A percentile compares a stretch with the other conserved stretches of the same genome.
These are phyloP conservation scores for Cryptococcus amylolentus DNA, from an alignment of 1,284 basidiomycete species.

Conservation along the genomic window DNA sequence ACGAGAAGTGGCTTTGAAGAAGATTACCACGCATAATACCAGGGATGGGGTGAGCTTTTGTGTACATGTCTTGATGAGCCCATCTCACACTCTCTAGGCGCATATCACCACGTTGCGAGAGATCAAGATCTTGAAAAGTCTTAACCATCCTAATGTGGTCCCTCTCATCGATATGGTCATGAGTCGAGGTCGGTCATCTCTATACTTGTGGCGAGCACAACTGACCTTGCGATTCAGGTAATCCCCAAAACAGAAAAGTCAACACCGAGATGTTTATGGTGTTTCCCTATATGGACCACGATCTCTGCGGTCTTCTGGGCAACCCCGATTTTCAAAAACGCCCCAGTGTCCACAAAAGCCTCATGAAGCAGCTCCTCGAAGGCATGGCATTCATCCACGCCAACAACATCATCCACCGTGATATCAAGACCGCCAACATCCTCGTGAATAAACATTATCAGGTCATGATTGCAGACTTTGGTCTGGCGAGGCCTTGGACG, in stretches of 20 bases:
- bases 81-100: constrained; percentile 30
- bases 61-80: background rate
- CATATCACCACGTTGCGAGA: constrained; percentile 96
- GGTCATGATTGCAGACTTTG: constrained; percentile 92
- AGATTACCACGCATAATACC: constrained; percentile 83
- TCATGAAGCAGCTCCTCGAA: constrained; percentile 91
- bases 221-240: constrained; percentile 21
- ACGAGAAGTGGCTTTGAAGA: constrained; percentile 77
- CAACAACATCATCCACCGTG: constrained; percentile 92
- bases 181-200: constrained; percentile 43
- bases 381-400: constrained; percentile 93
- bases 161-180: constrained; percentile 88
- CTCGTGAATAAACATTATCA: constrained; percentile 83
- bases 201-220: background rate
- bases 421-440: constrained; percentile 98
- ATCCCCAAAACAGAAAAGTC: constrained; percentile 18
- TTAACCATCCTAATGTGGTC: constrained; percentile 81
- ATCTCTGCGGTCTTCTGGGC: constrained; percentile 88
- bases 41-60: constrained; percentile 74
- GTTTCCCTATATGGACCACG: constrained; percentile 99
- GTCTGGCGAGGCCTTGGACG: constrained; percentile 74
- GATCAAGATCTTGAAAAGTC: constrained; percentile 90
- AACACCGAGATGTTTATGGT: constrained; percentile 81
- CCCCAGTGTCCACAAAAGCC: constrained; percentile 86
- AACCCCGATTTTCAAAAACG: constrained; percentile 78